Evolutionary conservation across 495 filamentous ascomycete species (phyloP).

Genomic region (Tuber indicum): DNA sequence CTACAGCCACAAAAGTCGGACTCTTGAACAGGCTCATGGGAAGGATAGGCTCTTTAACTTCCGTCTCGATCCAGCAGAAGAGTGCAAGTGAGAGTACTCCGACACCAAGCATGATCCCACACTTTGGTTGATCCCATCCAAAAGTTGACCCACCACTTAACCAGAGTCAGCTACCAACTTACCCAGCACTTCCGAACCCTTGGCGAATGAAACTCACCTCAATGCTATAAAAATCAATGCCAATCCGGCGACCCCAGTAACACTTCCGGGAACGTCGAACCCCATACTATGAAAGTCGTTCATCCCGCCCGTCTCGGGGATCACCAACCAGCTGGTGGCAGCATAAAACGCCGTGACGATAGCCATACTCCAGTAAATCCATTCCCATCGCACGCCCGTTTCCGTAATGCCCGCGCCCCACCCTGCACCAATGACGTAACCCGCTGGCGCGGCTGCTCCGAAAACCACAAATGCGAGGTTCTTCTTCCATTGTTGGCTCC

Average conservation of each 20-base stretch:
- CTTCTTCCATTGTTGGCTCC: slow-evolving; percentile 48
- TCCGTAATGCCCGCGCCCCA: slow-evolving; percentile 51
- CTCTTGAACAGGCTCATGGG: slow-evolving; percentile 49
- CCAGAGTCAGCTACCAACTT: neutral
- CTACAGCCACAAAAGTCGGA: slow-evolving; percentile 52
- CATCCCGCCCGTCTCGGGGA: slow-evolving; percentile 48
- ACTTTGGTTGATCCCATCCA: slow-evolving; percentile 54
- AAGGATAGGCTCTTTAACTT: slow-evolving; percentile 49
- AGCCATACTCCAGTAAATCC: slow-evolving; percentile 57
- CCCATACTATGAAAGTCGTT: slow-evolving; percentile 29
- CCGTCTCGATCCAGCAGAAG: slow-evolving; percentile 52
- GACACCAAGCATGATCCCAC: slow-evolving; percentile 53
- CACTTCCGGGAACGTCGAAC: slow-evolving; percentile 51
- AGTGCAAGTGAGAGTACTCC: slow-evolving; percentile 49
- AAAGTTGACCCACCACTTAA: slow-evolving; percentile 54
- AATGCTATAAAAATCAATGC: slow-evolving; percentile 45
- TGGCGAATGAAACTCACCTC: slow-evolving; percentile 19
- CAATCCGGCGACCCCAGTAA: slow-evolving; percentile 52
- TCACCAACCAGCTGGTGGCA: slow-evolving; percentile 45
- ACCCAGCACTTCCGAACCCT: slow-evolving; percentile 52
- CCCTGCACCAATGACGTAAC: slow-evolving; percentile 49
- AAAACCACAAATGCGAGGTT: slow-evolving; percentile 60
- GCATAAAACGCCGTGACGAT: slow-evolving; percentile 47
- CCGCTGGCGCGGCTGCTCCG: slow-evolving; percentile 56
- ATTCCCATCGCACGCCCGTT: slow-evolving; percentile 57